Percentiles rank a stretch among this genome's conserved stretches.
Evolutionary conservation across 768 basidiomycete species (phyloP).

Genomic region (Coprinellus micaceus): DNA sequence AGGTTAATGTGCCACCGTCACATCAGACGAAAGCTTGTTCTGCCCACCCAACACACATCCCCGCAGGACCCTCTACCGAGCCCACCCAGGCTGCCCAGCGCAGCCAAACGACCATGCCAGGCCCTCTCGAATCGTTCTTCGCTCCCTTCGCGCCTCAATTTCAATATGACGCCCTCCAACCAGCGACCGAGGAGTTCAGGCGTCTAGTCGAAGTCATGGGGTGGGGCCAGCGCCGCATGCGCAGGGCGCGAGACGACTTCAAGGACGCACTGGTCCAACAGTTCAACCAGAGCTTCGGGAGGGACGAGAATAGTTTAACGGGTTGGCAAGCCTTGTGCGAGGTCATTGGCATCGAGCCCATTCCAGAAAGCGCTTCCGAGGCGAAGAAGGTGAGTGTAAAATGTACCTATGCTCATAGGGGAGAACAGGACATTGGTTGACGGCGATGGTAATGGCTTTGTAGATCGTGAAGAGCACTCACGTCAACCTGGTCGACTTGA

Average conservation of each 20-base stretch:
- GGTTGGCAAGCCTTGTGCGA: slow-evolving; percentile 12
- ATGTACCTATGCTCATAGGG: background rate
- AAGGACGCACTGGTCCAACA: slow-evolving; percentile 6
- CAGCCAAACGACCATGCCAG: background rate
- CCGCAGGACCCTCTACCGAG: background rate
- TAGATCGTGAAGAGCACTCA: slow-evolving; percentile 7
- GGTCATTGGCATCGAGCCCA: slow-evolving; percentile 2
- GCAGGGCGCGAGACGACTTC: background rate
- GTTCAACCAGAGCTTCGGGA: slow-evolving; percentile 13
- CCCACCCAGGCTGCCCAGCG: background rate
- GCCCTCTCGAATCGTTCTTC: slow-evolving; percentile 9
- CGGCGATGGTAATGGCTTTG: background rate
- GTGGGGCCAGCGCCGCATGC: background rate
- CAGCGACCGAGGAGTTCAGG: slow-evolving; percentile 5
- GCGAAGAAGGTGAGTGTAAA: background rate
- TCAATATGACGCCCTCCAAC: slow-evolving; percentile 1
- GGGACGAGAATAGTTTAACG: slow-evolving; percentile 8
- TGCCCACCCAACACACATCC: background rate
- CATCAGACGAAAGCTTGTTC: background rate
- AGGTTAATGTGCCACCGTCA: no score
- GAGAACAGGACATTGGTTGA: no score
- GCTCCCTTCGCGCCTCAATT: slow-evolving; percentile 4
- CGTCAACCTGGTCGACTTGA: slow-evolving; percentile 13
- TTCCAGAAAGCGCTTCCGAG: background rate
- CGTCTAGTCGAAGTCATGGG: background rate